Evolutionary conservation across 1,284 basidiomycete genomes (phyloP).

Genomic region (Apiotrichum akiyoshidainum): DNA sequence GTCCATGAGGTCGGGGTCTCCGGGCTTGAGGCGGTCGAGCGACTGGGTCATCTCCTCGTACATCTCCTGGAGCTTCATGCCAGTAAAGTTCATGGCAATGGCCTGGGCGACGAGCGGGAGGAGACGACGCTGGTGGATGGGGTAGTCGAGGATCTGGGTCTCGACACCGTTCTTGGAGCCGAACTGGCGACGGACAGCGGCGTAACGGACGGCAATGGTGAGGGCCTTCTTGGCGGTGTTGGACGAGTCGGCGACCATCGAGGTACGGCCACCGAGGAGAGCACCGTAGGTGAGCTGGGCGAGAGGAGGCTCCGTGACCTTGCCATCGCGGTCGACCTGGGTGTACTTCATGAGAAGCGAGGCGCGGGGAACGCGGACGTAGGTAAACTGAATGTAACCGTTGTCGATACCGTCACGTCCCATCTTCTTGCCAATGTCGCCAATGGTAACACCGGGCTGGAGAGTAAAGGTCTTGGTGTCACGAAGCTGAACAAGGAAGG

Average conservation of each 20-base stretch:
- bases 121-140: constrained; percentile 60
- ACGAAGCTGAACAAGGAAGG: constrained; percentile 58
- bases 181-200: constrained; percentile 58
- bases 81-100: constrained; percentile 58
- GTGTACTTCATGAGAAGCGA: constrained; percentile 62
- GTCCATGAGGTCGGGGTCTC: constrained; percentile 49
- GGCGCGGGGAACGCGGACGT: constrained; percentile 62
- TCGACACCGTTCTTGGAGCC: constrained; percentile 52
- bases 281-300: constrained; percentile 60
- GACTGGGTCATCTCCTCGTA: constrained; percentile 53
- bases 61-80: constrained; percentile 51
- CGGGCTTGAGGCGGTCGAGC: constrained; percentile 56
- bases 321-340: constrained; percentile 54
- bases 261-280: constrained; percentile 56
- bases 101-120: constrained; percentile 59
- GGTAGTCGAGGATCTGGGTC: constrained; percentile 59
- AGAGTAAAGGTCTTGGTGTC: constrained; percentile 55
- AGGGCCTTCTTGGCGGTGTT: constrained; percentile 58
- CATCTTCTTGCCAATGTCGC: constrained; percentile 62
- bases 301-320: constrained; percentile 53
- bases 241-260: constrained; percentile 57
- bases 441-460: constrained; percentile 57
- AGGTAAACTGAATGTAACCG: constrained; percentile 77
- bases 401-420: constrained; percentile 69
- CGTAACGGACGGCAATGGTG: constrained; percentile 59